Percentiles rank a stretch among this genome's conserved stretches.
phyloP scores from a whole-genome alignment of 306 rosid genomes.

The Mimosa pudica region DNA sequence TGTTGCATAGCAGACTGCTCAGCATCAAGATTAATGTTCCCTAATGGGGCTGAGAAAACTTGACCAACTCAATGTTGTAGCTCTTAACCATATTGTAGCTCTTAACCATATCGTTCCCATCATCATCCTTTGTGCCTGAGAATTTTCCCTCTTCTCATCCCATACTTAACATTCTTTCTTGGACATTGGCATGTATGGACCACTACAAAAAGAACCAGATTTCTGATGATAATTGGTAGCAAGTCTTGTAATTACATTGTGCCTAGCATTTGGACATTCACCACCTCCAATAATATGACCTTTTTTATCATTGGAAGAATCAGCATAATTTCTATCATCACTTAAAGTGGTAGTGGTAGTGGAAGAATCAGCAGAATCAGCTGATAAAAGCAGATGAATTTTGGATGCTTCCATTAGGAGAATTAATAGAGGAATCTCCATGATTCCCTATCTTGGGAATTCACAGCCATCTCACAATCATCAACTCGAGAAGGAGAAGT shows the following conservation, averaged over 20 bases:
- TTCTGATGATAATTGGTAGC: conserved; percentile 37
- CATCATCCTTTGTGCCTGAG: conserved; percentile 42
- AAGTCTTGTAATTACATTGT: conserved; percentile 35
- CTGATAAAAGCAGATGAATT: conserved; percentile 60
- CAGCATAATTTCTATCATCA: conserved; percentile 66
- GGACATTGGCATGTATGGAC: conserved; percentile 72
- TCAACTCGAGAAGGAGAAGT: conserved; percentile 58
- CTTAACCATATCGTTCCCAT: conserved; percentile 20
- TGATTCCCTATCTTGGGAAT: conserved; percentile 48
- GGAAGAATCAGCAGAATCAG: conserved; percentile 4
- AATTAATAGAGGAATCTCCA: conserved; percentile 45
- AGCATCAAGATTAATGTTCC: conserved; percentile 65
- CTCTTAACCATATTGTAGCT: background rate
- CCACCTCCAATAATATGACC: conserved; percentile 9
- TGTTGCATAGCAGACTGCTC: conserved; percentile 86
- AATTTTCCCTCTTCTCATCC: conserved; percentile 50
- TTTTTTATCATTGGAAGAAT: conserved; percentile 59
- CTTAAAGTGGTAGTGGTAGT: conserved; percentile 66
- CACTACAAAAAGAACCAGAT: conserved; percentile 6
- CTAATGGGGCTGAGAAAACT: conserved; percentile 62
- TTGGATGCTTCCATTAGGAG: conserved; percentile 65
- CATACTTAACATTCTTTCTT: conserved; percentile 47
- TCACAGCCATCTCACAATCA: conserved; percentile 68
- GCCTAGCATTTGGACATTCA: conserved; percentile 40
- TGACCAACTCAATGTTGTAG: conserved; percentile 40